Percentiles rank a stretch among this genome's conserved stretches.
Evolutionary conservation across 768 basidiomycete species (phyloP).

Genomic region (Cyathus striatus): DNA sequence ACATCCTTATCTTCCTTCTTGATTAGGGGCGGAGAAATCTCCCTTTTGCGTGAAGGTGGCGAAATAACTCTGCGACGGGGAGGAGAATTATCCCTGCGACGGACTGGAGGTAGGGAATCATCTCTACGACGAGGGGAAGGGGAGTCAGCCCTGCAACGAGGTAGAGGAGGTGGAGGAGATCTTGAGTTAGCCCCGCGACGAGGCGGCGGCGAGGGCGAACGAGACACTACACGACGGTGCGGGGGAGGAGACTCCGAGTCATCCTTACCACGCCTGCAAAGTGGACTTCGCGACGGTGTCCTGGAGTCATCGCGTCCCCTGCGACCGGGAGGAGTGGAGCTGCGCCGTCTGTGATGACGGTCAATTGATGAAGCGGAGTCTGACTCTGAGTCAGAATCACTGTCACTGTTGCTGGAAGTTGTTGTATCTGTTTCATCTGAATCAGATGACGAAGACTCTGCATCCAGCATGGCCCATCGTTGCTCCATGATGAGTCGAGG

Average conservation of each 20-base stretch:
- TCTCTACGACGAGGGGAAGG: background rate
- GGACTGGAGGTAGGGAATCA: background rate
- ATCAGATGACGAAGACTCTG: slow-evolving; percentile 42
- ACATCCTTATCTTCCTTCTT: background rate
- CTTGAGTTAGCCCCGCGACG: background rate
- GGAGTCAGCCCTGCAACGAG: background rate
- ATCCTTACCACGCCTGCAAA: slow-evolving; percentile 13
- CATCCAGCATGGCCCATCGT: slow-evolving; percentile 81
- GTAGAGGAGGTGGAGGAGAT: background rate
- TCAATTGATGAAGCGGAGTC: slow-evolving; percentile 18
- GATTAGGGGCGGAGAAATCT: background rate
- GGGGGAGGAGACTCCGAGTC: slow-evolving; percentile 14
- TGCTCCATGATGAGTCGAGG: slow-evolving; percentile 93
- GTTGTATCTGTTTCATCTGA: slow-evolving; percentile 27
- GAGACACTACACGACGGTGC: slow-evolving; percentile 12
- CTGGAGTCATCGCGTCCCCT: slow-evolving; percentile 13
- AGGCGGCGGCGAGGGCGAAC: background rate
- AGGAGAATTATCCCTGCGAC: background rate
- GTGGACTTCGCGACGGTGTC: slow-evolving; percentile 10
- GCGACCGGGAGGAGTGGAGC: slow-evolving; percentile 16
- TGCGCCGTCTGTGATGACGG: slow-evolving; percentile 18
- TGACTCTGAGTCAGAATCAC: slow-evolving; percentile 23
- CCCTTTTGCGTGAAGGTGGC: background rate
- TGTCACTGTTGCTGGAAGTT: slow-evolving; percentile 13
- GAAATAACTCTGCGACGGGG: background rate